Base-by-base conservation (phyloP, 805 yeast genomes). In the Komagataella pastoris region DNA sequence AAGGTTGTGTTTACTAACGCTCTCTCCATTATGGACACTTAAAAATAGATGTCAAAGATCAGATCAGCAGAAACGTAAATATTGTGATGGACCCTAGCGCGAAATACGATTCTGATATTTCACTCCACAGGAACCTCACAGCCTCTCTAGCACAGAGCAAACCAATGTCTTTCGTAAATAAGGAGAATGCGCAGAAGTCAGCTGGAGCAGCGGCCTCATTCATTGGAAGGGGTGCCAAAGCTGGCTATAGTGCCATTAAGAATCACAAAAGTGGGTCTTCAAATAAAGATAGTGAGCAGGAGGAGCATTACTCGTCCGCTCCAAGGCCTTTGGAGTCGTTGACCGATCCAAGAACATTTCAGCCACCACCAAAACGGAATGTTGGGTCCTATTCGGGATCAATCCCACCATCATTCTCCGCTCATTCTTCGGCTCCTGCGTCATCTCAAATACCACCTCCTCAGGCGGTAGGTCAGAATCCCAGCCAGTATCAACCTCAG, bases 171-270 rank as follows among this genome's bases (percentile, higher is more conserved):
- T 75, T 79, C 79, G 73, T 71, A 17, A 70, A 75, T 50, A 76
- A 79, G 62, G 79, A 78, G 56, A 83, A 63, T 52, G 57, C 75
- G 0, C 69, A 79, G 58, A 76, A 76, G 53, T 58, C 72, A 1
- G 83, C 74, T 0, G 76, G 81, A 2, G 56, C 79, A 19, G 72
- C 79, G 0, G 68, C 68, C 49, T 72, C 69, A 53, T 81, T 80
- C 4, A 71, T 77, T 21, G 82, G 80, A 6, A 66, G 60, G 48
- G 83, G 80, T 3, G 67, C 79, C 2, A 73, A 75, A 54, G 78
- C 77, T n/a, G 69, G 71, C 1, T 67, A 65, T 47, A 55, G 58
- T 23, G 70, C 69, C n/a, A 81, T 80, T 0, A 67, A 70, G 55
- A 73, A 73, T 50, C 65, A 66, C 55, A 57, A 58, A 21, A 55